Conservation (phyloP, 257 asterid species). For the Phtheirospermum japonicum region DNA sequence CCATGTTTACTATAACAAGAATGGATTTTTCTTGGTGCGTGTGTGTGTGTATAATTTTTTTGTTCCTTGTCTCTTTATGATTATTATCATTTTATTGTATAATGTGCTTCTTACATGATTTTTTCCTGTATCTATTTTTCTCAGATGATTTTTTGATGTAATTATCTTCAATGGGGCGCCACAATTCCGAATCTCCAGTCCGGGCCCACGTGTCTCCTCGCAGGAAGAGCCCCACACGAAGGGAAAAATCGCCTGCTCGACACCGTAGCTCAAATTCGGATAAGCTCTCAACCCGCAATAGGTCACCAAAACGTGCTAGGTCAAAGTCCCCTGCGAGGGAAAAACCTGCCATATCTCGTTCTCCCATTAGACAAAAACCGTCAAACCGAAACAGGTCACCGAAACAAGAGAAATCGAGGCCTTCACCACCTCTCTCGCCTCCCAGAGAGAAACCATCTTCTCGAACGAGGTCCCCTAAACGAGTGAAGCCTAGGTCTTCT, state of each 20-base stretch:
- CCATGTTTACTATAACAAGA: not conserved
- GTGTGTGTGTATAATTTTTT: not conserved
- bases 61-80: not conserved
- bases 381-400: constrained; percentile 48
- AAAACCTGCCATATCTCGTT: constrained; percentile 45
- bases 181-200: constrained; percentile 56
- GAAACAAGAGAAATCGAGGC: constrained; percentile 40
- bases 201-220: constrained; percentile 56
- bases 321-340: constrained; percentile 45
- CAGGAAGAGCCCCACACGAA: constrained; percentile 28
- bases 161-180: constrained; percentile 52
- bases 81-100: not conserved
- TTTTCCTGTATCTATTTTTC: not conserved
- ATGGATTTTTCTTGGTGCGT: not conserved
- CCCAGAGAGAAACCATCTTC: constrained; percentile 39
- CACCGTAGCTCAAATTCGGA: constrained; percentile 48
- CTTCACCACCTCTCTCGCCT: constrained; percentile 48
- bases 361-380: constrained; percentile 50
- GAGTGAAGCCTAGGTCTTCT: constrained; percentile 44
- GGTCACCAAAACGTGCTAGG: constrained; percentile 40
- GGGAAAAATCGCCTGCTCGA: constrained; percentile 63
- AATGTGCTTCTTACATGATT: not conserved
- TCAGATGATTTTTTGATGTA: constrained; percentile 17
- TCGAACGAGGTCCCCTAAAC: constrained; percentile 47
- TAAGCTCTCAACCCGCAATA: constrained; percentile 32